Evolutionary conservation across 768 basidiomycete genomes (phyloP).

Genomic region (Russula lepida): DNA sequence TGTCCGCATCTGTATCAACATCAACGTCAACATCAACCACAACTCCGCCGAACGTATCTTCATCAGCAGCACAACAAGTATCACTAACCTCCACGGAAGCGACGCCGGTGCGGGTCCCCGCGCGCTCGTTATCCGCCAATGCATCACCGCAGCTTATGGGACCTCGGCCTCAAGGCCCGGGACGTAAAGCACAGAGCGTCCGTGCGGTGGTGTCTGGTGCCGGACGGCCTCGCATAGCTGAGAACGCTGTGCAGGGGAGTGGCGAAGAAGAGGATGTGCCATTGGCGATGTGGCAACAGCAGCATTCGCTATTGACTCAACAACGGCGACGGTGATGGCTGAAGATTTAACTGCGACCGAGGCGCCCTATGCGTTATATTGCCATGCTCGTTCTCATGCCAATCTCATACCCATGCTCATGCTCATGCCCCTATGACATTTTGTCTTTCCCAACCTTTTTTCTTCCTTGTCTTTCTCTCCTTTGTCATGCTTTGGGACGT

Average conservation of each 20-base stretch:
- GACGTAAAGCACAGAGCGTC: conserved; percentile 57
- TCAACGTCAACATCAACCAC: not conserved
- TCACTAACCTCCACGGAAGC: conserved; percentile 9
- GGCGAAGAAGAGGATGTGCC: conserved; percentile 74
- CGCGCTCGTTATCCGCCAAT: conserved; percentile 68
- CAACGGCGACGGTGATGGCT: conserved; percentile 9
- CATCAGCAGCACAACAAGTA: not conserved
- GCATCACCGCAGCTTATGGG: conserved; percentile 30
- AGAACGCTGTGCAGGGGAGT: conserved; percentile 26
- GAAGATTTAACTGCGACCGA: not conserved
- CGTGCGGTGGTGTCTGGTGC: conserved; percentile 43
- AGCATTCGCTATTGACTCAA: conserved; percentile 23
- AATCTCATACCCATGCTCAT: no score
- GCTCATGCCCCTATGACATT: not conserved
- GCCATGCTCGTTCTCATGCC: not conserved
- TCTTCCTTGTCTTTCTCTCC: not conserved
- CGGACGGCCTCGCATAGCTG: conserved; percentile 36
- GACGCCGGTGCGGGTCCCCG: conserved; percentile 35
- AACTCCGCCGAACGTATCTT: not conserved
- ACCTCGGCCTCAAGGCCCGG: conserved; percentile 28
- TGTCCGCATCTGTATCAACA: not conserved
- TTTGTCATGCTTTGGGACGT: not conserved
- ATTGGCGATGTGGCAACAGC: conserved; percentile 68
- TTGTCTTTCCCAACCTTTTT: not conserved
- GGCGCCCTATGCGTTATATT: not conserved